Percentiles rank a stretch among this genome's conserved stretches.
phyloP scores from a whole-genome alignment of 2,329 filamentous ascomycete species.

The Podosphaera fusca region DNA sequence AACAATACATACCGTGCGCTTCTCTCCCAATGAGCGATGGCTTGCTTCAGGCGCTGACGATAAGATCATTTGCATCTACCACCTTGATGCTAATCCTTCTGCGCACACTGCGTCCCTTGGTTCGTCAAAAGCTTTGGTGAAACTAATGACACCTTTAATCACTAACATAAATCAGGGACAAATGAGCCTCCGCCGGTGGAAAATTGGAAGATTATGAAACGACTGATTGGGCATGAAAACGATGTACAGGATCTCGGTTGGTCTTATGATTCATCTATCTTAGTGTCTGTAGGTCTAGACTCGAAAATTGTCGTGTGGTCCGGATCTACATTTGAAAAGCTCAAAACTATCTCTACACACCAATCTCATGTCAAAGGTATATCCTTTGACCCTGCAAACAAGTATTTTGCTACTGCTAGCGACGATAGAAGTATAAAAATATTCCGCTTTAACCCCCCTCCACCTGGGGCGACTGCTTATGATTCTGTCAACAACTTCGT shows the following conservation, averaged over 20 bases:
- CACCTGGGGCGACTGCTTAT: conserved; percentile 76
- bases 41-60: conserved; percentile 93
- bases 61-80: conserved; percentile 96
- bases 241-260: conserved; percentile 95
- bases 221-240: conserved; percentile 90
- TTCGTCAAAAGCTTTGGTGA: conserved; percentile 18
- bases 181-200: conserved; percentile 84
- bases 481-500: conserved; percentile 95
- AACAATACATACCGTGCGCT: conserved; percentile 90
- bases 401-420: conserved; percentile 95
- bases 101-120: conserved; percentile 59
- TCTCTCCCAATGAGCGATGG: conserved; percentile 86
- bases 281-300: conserved; percentile 88
- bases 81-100: conserved; percentile 55
- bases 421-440: conserved; percentile 94
- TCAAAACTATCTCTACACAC: conserved; percentile 81
- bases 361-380: conserved; percentile 98
- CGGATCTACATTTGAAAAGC: conserved; percentile 89
- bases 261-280: conserved; percentile 85
- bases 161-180: conserved; percentile 24
- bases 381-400: conserved; percentile 94
- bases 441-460: conserved; percentile 78
- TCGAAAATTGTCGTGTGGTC: conserved; percentile 98
- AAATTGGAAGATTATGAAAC: conserved; percentile 90
- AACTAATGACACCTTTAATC: background rate